These are phyloP conservation scores for Cornus controversa DNA, from an alignment of 148 eudicot species.

Conservation along the genomic window DNA sequence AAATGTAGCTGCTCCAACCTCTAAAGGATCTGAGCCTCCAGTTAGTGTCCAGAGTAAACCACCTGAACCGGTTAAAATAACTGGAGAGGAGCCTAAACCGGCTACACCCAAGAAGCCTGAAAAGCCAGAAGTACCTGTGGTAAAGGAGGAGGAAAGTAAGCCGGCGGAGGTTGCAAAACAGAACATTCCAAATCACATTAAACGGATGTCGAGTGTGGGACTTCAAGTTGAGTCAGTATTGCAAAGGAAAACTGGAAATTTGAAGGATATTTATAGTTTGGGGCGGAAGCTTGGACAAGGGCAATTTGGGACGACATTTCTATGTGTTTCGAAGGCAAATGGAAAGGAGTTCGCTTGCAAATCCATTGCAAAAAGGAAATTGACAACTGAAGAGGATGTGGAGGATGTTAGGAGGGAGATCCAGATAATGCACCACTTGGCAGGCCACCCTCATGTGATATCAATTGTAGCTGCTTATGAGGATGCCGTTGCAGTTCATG, in stretches of 20 bases:
- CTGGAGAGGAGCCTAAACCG: not conserved
- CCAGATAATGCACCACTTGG: conserved; percentile 64
- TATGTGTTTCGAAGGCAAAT: conserved; percentile 43
- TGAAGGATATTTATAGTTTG: conserved; percentile 22
- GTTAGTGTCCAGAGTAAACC: conserved; percentile 6
- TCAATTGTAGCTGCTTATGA: conserved; percentile 54
- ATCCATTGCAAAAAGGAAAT: conserved; percentile 56
- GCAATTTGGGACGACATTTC: conserved; percentile 53
- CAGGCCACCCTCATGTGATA: conserved; percentile 53
- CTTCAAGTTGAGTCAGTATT: conserved; percentile 13
- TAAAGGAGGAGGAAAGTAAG: not conserved
- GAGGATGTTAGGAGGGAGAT: conserved; percentile 66
- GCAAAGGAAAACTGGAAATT: conserved; percentile 18
- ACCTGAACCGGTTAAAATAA: conserved; percentile 15
- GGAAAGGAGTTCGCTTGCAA: conserved; percentile 52
- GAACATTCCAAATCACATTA: not conserved
- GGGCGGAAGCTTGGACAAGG: conserved; percentile 63
- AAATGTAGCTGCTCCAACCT: not conserved
- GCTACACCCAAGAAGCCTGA: not conserved
- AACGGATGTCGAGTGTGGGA: conserved; percentile 5
- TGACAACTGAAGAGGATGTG: conserved; percentile 50
- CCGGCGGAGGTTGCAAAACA: not conserved
- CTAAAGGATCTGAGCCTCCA: not conserved
- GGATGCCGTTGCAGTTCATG: conserved; percentile 56
- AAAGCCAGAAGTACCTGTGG: not conserved